Percentiles rank a stretch among this genome's conserved stretches.
Conservation (phyloP, 1,284 basidiomycete genomes). For the Anthracocystis panici-leucophaei region DNA sequence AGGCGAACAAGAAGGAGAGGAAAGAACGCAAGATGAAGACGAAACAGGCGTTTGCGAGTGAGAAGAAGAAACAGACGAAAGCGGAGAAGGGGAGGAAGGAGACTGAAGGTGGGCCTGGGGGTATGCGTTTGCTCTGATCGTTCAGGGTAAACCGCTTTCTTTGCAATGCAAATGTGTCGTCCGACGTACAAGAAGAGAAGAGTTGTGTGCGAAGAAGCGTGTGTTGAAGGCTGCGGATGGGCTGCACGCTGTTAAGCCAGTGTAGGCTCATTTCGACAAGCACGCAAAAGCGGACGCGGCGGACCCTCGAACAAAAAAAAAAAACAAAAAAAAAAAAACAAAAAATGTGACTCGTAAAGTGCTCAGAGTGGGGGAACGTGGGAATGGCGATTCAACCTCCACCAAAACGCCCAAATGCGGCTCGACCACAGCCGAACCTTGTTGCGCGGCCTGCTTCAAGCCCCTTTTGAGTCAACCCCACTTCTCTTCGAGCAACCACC, state of each 20-base stretch:
- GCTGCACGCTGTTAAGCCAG: neutral
- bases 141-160: too few relatives aligned
- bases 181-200: too few relatives aligned
- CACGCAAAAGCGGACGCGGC: slow-evolving; percentile 11
- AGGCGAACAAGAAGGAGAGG: slow-evolving; percentile 72
- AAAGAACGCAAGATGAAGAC: slow-evolving; percentile 56
- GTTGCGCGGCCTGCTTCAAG: slow-evolving; percentile 12
- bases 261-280: slow-evolving; percentile 4
- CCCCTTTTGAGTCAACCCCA: too few relatives aligned
- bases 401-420: slow-evolving; percentile 24
- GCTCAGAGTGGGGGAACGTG: neutral
- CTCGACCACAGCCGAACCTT: slow-evolving; percentile 5
- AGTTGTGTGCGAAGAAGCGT: too few relatives aligned
- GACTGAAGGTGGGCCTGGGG: slow-evolving; percentile 48
- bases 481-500: neutral
- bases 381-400: slow-evolving; percentile 31
- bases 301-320: slow-evolving; percentile 1
- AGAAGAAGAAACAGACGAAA: slow-evolving; percentile 58
- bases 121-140: slow-evolving; percentile 45
- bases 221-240: neutral
- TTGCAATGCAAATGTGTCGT: neutral
- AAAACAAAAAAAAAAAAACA: too few relatives aligned
- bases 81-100: slow-evolving; percentile 51
- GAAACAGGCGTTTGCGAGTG: slow-evolving; percentile 55
- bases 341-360: slow-evolving; percentile 9